phyloP scores from a whole-genome alignment of 2,329 filamentous ascomycete species.

The Colletotrichum ledebouriae region DNA sequence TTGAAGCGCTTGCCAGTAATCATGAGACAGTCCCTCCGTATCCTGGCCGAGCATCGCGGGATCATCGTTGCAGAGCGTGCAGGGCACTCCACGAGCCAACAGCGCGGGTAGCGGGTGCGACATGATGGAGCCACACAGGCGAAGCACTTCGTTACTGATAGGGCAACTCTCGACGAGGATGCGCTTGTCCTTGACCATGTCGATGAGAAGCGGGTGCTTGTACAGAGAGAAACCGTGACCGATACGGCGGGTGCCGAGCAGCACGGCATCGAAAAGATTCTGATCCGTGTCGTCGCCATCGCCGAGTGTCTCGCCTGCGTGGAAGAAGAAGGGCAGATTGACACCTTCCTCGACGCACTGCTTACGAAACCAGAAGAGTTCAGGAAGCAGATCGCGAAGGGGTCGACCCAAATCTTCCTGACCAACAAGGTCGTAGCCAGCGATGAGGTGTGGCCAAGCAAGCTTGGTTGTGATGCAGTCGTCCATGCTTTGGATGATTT shows the following conservation, averaged over 20 bases:
- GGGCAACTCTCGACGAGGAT: slow-evolving; percentile 87
- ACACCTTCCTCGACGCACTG: slow-evolving; percentile 79
- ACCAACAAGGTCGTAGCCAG: slow-evolving; percentile 87
- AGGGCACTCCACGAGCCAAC: slow-evolving; percentile 81
- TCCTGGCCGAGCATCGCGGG: slow-evolving; percentile 84
- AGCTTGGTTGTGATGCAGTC: slow-evolving; percentile 82
- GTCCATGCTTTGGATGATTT: slow-evolving; percentile 83
- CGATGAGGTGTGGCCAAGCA: slow-evolving; percentile 78
- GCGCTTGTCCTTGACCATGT: slow-evolving; percentile 84
- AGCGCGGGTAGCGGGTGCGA: slow-evolving; percentile 82
- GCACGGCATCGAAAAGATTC: slow-evolving; percentile 83
- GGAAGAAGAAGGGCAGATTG: slow-evolving; percentile 89
- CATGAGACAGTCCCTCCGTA: slow-evolving; percentile 81
- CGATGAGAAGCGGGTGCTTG: slow-evolving; percentile 85
- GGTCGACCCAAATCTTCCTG: slow-evolving; percentile 82
- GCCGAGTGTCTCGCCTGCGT: slow-evolving; percentile 84
- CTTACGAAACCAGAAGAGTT: slow-evolving; percentile 89
- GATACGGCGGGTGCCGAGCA: slow-evolving; percentile 84
- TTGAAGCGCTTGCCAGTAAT: slow-evolving; percentile 89
- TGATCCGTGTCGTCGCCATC: slow-evolving; percentile 50
- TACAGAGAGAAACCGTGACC: slow-evolving; percentile 85
- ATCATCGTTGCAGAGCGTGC: slow-evolving; percentile 84
- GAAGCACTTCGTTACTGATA: slow-evolving; percentile 83
- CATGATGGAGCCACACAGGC: slow-evolving; percentile 78
- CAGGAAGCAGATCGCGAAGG: slow-evolving; percentile 78